Evolutionary conservation across 192 early-diverging fungal species (phyloP), one percentile per base, ranked within the genome.

Genomic region (Diversispora epigaea): DNA sequence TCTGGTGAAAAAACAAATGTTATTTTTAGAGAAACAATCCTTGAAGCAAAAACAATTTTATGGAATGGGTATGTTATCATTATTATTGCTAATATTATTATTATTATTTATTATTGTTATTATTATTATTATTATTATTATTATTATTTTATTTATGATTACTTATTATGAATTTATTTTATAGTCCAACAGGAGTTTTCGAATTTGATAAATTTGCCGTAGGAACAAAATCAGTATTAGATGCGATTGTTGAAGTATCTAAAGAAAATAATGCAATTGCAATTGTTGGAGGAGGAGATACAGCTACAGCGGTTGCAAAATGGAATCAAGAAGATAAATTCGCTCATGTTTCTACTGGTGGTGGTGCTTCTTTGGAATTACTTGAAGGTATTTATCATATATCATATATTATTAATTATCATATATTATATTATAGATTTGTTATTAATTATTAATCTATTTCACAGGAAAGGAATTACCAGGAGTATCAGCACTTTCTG

Each of bases 201-300:
- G 97, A 99, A 87, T 97, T 93, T 81, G 93, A 88, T n/a, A 93
- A 91, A 79, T 99, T 99, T 79, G 90, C 92, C 19, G 77, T 73
- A 3, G 96, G 97, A 63, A 97, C 97, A 72, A 93, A 90, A 83
- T 71, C 83, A 39, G 86, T 90, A 43, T 84, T 99, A 80, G 92
- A 97, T 71, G 96, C 95, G 40, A 91, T 95, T 47, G 89, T 93
- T 63, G 83, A 86, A 65, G 95, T 93, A 32, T 32, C 25, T 25
- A 94, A 93, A 73, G 84, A 92, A 45, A 86, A 89, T 58, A 94
- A 94, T 78, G 94, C 95, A 45, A 91, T 88, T 65, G 93, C 92
- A 40, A 97, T 99, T 78, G 90, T 96, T 78, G 97, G 97, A 83
- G 96, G 96, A 69, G 96, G 96, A 79, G 97, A 99, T 83, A 97